Evolutionary conservation across 2,329 filamentous ascomycete genomes (phyloP), one percentile per base, ranked within the genome.

Genomic region (Myriangium duriaei): DNA sequence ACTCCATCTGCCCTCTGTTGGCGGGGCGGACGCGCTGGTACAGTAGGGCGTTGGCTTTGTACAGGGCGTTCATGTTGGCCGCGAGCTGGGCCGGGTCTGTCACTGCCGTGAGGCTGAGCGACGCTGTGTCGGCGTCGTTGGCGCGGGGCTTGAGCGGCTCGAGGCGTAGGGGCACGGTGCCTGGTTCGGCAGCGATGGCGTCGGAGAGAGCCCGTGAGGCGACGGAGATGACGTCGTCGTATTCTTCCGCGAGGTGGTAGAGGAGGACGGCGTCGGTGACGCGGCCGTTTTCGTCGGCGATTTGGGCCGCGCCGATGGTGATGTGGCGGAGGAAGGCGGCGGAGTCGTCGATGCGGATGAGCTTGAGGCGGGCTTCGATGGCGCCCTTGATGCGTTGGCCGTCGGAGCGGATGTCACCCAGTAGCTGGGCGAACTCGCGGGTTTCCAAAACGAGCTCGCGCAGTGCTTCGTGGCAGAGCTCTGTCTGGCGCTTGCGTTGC

Each of bases 401-500:
- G 54, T 96, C 85, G 2, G 76, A 74, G 42, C 78, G 74, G 50
- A 98, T 86, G 56, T 98, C 92, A 37, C 92, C 91, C 34, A 98
- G 76, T 11, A 98, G 68, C 52, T 85, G 82, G 52, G 87, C 88
- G 59, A 96, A 98, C 55, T 98, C 91, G 47, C 88, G 77, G 13
- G 87, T 94, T 62, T 98, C 91, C n/a, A 98, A 70, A 16, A 95
- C 86, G 40, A 96, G 76, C 59, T 96, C 91, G 24, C 87, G 82
- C 41, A 98, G 68, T 5, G 86, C 88, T 59, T 94, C 85, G 58
- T 95, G 85, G 60, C 88, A 96, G 26, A 95, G 73, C 33, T 73
- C 75, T 37, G 78, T 74, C 55, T 94, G 88, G 30, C 79, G 78
- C 43, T 74, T 76, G 40, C 85, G 86, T 4, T 79, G 68, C 40